Evolutionary conservation across 2,329 filamentous ascomycete genomes (phyloP), one percentile per base, ranked within the genome.

Genomic region (Arthrobotrys megalospora): DNA sequence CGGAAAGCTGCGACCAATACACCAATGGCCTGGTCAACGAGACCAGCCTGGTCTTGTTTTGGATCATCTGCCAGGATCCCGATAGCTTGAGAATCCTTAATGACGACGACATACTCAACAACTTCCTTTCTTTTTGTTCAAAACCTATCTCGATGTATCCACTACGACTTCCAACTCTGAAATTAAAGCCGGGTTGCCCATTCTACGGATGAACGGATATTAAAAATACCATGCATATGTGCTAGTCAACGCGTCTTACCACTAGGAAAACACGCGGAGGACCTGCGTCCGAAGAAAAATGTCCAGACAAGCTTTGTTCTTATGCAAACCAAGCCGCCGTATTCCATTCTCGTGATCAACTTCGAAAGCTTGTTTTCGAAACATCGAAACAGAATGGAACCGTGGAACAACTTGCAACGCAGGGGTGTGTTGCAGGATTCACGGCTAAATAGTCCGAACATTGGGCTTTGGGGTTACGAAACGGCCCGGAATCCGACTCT

Each of bases 381-480:
- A 45, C 32, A 12, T 38, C 16, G 52, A 58, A 38, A 38, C 52
- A 21, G 4, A 24, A 43, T 41, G 24, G 63, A 66, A 65, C 66
- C 65, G 58, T 67, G 73, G 32, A 28, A 66, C 43, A 14, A 12
- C 16, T 63, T 70, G 41, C 66, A 70, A 77, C 72, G 14, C 72
- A 70, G 36, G 70, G 63, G 53, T 75, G 34, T 75, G 70, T 68
- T 75, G 70, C 63, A 60, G 60, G 45, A 52, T 63, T 43, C 6
- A 60, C 67, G 75, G 75, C 34, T 78, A 66, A 78, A 72, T 78
- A 47, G 62, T 67, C 62, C 67, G 75, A 67, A 50, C 12, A 10
- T 34, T 8, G 41, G 32, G n/a, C 24, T 43, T 32, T 12, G 32
- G 52, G 34, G 12, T 34, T 32, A 14, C n/a, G 8, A 32, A 12